A percentile compares a stretch with the other conserved stretches of the same genome.
Evolutionary conservation across 768 basidiomycete genomes (phyloP).

Genomic region (Lactarius indigo): DNA sequence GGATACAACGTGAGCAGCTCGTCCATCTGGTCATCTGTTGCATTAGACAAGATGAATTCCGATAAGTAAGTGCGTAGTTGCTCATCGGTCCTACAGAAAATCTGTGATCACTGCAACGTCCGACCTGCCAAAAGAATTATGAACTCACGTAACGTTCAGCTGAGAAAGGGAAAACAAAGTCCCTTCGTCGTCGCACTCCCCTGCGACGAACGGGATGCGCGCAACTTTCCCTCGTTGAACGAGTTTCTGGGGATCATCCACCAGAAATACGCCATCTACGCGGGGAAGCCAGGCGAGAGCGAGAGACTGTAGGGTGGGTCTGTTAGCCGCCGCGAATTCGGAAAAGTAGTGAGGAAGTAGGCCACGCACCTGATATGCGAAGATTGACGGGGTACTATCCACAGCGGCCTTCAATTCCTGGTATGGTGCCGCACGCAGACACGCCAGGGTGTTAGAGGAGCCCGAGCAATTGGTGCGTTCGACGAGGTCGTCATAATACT

Average conservation of each 20-base stretch:
- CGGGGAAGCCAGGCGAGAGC: constrained; percentile 37
- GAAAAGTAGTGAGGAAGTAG: not conserved
- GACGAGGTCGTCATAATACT: constrained; percentile 41
- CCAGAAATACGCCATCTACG: constrained; percentile 40
- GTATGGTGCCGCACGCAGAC: constrained; percentile 40
- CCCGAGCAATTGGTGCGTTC: constrained; percentile 36
- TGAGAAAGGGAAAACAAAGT: constrained; percentile 26
- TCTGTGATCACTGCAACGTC: no score
- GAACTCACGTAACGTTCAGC: constrained; percentile 30
- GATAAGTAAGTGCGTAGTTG: constrained; percentile 19
- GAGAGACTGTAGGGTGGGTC: constrained; percentile 24
- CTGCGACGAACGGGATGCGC: constrained; percentile 28
- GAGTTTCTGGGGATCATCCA: constrained; percentile 32
- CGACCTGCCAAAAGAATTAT: no score
- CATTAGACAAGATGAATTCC: constrained; percentile 3
- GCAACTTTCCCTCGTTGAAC: constrained; percentile 36
- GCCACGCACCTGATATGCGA: constrained; percentile 31
- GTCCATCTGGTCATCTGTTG: constrained; percentile 14
- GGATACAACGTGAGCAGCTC: constrained; percentile 20
- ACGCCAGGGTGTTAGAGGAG: constrained; percentile 38
- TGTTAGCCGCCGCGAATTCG: not conserved
- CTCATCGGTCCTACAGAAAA: constrained; percentile 17
- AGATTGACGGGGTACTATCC: constrained; percentile 31
- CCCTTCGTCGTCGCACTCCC: constrained; percentile 33
- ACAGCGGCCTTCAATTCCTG: constrained; percentile 32